Evolutionary conservation across 257 asterid species (phyloP), one percentile per base, ranked within the genome.

Genomic region (Linaria vulgaris): DNA sequence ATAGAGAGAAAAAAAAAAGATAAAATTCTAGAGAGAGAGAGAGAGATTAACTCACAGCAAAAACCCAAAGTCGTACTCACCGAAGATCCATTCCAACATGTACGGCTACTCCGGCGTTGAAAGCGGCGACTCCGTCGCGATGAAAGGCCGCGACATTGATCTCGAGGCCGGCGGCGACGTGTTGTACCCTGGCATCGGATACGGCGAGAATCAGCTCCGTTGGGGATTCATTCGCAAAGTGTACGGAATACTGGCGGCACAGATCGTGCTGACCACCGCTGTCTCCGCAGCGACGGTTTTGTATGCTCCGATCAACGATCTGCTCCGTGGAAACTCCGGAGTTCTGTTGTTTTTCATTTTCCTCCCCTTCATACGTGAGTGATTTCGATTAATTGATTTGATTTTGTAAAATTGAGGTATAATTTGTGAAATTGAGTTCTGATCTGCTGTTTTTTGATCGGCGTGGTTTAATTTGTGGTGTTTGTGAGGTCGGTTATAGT

Each of bases 151-250:
- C 0, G 82, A 80, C 17, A 38, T 83, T 12, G 89, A 83, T 69
- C 44, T 83, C 5, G 89, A 83, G 58, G 74, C 89, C 20, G 89
- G 89, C 23, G 88, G 85, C 3, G 90, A 84, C 9, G 80, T 72
- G 56, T 74, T 94, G 56, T 87, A 87, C 68, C 99, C 99, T 1
- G 99, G 99, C 21, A 86, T 94, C 71, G 94, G 95, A 8, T 63
- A 70, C 73, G 97, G 96, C n/a, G 99, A 94, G 80, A 94, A 90
- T 68, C 95, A 79, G 69, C 85, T 94, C 56, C 95, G 99, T 62
- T 94, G 99, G 99, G 97, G 95, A 12, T 94, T 94, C 78, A 87
- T 94, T 13, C 95, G 95, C 77, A 94, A 94, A 71, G 99, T 94
- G 4, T 94, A 94, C 70, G 95, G 95, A 11, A 90, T 94, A 48